Evolutionary conservation across 306 rosid genomes (phyloP), one percentile per base, ranked within the genome.

Genomic region (Vachellia collinsii): DNA sequence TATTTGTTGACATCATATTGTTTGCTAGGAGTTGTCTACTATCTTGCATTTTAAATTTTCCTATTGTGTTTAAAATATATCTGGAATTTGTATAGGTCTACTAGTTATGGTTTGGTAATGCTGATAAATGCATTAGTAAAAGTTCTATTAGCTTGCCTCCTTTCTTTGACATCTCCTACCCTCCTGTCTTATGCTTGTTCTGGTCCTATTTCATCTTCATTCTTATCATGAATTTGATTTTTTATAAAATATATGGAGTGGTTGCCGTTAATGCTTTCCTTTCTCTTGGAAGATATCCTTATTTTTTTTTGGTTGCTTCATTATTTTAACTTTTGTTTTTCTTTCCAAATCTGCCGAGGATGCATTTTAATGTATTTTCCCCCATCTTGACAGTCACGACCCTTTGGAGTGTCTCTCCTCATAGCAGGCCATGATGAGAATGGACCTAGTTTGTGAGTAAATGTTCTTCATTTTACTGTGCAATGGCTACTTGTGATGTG

Each of bases 401-500:
- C 95, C 17, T 91, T 91, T 79, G 95, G 95, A 37, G 95, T 91
- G 56, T 89, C 95, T 82, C 92, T 91, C 75, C 92, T 91, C 42
- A 91, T 91, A 86, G 95, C 95, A 51, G 95, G 95, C 19, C 91
- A 89, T 83, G 95, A 91, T 67, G 95, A 91, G 88, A 84, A 87
- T 64, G 95, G 95, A 34, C 93, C 93, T 29, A 84, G 95, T 87
- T 84, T 91, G 95, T 91, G 79, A 89, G 95, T 91, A 42, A 63
- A 38, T 11, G 34, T 66, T 74, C 29, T 38, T 6, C 37, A 50
- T 68, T 47, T 22, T 25, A 3, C 74, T 17, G 61, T 29, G 10
- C 46, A 41, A 13, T 72, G 46, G 46, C 62, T 50, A 13, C 41
- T 58, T 50, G 25, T 50, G 44, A 2, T 1, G 29, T 71, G 43